Conservation (phyloP, 2,329 filamentous ascomycete species). For the Phialophora chinensis region DNA sequence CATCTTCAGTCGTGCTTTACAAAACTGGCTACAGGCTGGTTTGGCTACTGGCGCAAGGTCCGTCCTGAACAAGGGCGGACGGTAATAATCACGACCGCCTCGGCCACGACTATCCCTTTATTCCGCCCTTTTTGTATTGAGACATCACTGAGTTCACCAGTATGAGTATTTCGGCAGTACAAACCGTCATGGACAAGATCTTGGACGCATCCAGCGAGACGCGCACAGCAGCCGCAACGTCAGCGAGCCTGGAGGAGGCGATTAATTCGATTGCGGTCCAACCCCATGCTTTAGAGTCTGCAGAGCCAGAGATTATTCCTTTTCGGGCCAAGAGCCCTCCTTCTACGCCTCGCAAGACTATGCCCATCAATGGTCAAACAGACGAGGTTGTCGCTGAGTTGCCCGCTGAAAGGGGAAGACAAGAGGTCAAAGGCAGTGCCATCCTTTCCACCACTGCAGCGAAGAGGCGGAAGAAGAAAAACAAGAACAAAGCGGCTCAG, state of each 20-base stretch:
- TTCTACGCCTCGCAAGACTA: slow-evolving; percentile 28
- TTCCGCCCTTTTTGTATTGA: neutral
- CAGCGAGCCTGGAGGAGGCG: slow-evolving; percentile 23
- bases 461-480: slow-evolving; percentile 52
- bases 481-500: slow-evolving; percentile 41
- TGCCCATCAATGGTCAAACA: slow-evolving; percentile 10
- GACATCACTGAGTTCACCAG: slow-evolving; percentile 12
- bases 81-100: slow-evolving; percentile 48
- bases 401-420: slow-evolving; percentile 33
- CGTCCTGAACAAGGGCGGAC: slow-evolving; percentile 60
- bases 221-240: slow-evolving; percentile 8
- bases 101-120: slow-evolving; percentile 14
- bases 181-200: slow-evolving; percentile 31
- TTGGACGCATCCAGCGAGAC: slow-evolving; percentile 8
- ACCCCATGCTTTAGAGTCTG: slow-evolving; percentile 19
- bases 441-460: slow-evolving; percentile 43
- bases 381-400: slow-evolving; percentile 10
- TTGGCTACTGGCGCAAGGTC: slow-evolving; percentile 57
- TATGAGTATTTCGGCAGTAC: slow-evolving; percentile 32
- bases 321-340: slow-evolving; percentile 37
- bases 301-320: slow-evolving; percentile 39
- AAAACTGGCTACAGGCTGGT: slow-evolving; percentile 40
- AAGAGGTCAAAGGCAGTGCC: slow-evolving; percentile 39
- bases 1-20: slow-evolving; percentile 16
- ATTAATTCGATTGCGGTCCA: slow-evolving; percentile 28